Percentiles rank a stretch among this genome's conserved stretches.
Conservation (phyloP, 208 protist genomes). For the Balamuthia mandrillaris region DNA sequence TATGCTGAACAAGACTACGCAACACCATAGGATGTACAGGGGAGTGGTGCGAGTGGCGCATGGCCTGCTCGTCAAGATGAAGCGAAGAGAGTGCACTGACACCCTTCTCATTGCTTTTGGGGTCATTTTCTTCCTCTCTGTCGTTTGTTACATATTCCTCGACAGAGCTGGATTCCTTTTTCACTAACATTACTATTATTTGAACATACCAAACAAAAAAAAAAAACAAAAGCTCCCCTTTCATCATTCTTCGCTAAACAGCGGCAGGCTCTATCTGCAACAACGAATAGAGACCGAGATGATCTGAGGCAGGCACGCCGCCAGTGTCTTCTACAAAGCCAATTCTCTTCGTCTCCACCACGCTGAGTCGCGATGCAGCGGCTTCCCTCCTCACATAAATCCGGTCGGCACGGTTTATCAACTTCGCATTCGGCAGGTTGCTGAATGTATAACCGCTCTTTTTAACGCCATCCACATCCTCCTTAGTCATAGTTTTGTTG, state of each 20-base stretch:
- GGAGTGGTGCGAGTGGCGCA: neutral
- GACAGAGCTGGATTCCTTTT: neutral
- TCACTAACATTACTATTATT: too few relatives aligned
- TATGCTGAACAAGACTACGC: neutral
- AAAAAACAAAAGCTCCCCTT: too few relatives aligned
- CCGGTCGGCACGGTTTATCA: slow-evolving; percentile 2
- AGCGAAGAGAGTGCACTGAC: neutral
- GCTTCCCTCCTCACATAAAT: neutral
- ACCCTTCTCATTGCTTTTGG: neutral
- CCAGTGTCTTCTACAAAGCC: too few relatives aligned
- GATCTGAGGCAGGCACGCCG: too few relatives aligned
- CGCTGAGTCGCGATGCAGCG: too few relatives aligned
- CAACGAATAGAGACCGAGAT: too few relatives aligned
- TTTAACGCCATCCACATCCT: neutral
- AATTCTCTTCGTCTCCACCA: too few relatives aligned
- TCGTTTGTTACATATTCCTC: neutral
- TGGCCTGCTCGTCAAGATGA: neutral
- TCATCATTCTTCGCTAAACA: too few relatives aligned
- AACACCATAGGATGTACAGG: neutral
- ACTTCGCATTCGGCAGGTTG: neutral
- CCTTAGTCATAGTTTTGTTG: neutral
- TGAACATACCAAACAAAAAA: too few relatives aligned
- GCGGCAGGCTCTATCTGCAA: too few relatives aligned
- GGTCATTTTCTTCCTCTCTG: slow-evolving; percentile 11
- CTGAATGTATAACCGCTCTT: slow-evolving; percentile 20